phyloP scores from a whole-genome alignment of 2,329 filamentous ascomycete species.

The Byssothecium circinans region DNA sequence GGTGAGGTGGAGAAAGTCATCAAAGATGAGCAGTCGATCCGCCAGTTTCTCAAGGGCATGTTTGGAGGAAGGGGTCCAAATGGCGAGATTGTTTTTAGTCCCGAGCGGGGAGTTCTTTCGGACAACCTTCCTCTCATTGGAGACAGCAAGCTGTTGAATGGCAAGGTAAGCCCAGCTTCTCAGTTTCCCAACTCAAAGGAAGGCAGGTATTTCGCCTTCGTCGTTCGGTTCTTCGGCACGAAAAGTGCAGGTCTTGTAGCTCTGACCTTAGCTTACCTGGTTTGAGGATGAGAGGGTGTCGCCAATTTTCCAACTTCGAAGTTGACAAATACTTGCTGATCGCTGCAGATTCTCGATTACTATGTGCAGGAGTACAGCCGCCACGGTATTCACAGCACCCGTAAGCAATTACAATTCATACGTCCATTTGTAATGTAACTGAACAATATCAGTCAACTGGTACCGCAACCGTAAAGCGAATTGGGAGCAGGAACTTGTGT shows the following conservation, averaged over 20 bases:
- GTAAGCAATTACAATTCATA: constrained; percentile 43
- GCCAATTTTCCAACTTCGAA: not conserved
- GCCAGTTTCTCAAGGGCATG: constrained; percentile 69
- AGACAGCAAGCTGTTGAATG: constrained; percentile 61
- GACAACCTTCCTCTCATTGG: constrained; percentile 63
- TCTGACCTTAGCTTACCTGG: no score
- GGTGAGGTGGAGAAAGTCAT: constrained; percentile 55
- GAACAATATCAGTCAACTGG: constrained; percentile 67
- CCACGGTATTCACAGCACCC: constrained; percentile 74
- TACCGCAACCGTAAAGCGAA: constrained; percentile 77
- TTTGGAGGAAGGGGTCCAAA: constrained; percentile 67
- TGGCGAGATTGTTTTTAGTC: constrained; percentile 61
- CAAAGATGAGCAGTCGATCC: constrained; percentile 63
- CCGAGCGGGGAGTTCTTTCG: constrained; percentile 64
- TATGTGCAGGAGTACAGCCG: constrained; percentile 73
- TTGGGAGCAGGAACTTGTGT: constrained; percentile 69
- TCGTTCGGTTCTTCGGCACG: no score
- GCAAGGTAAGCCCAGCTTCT: constrained; percentile 53
- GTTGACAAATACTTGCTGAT: not conserved
- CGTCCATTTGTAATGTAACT: constrained; percentile 10
- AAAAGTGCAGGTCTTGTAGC: no score
- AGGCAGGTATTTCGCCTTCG: not conserved
- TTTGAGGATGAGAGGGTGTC: not conserved
- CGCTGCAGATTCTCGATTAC: constrained; percentile 59
- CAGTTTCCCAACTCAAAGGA: not conserved